A percentile compares a stretch with the other conserved stretches of the same genome.
Conservation (phyloP, 169 alveolate genomes). For the Eimeria mitis region DNA sequence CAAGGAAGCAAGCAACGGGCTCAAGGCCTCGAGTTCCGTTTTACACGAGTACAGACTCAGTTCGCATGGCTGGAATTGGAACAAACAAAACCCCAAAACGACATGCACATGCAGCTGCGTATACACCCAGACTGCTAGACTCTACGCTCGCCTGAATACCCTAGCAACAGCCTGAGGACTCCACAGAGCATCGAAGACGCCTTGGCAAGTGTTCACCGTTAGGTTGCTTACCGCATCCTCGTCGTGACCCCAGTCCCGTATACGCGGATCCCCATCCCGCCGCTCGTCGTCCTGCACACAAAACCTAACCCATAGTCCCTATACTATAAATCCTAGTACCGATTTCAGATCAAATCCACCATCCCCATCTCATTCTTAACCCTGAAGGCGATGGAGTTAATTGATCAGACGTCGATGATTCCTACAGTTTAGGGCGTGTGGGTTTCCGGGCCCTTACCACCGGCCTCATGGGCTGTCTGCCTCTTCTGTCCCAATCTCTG, state of each 20-base stretch:
- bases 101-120: not conserved
- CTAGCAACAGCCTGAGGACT: not conserved
- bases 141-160: not conserved
- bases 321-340: not conserved
- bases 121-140: not conserved
- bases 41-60: not conserved
- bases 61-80: not conserved
- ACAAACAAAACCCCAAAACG: not conserved
- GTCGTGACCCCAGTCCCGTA: constrained; percentile 66
- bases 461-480: constrained; percentile 43
- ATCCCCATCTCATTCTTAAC: not conserved
- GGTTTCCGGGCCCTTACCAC: not conserved
- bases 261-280: constrained; percentile 62
- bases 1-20: not conserved
- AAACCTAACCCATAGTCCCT: not conserved
- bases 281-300: constrained; percentile 66
- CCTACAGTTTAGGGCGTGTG: not conserved
- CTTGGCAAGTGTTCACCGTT: not conserved
- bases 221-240: constrained; percentile 47
- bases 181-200: not conserved
- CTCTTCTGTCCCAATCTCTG: constrained; percentile 64
- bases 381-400: no score
- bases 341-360: not conserved
- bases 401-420: not conserved
- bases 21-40: not conserved